Evolutionary conservation across 305 asterid genomes (phyloP), one percentile per base, ranked within the genome.

Genomic region (Solanum hybrid): DNA sequence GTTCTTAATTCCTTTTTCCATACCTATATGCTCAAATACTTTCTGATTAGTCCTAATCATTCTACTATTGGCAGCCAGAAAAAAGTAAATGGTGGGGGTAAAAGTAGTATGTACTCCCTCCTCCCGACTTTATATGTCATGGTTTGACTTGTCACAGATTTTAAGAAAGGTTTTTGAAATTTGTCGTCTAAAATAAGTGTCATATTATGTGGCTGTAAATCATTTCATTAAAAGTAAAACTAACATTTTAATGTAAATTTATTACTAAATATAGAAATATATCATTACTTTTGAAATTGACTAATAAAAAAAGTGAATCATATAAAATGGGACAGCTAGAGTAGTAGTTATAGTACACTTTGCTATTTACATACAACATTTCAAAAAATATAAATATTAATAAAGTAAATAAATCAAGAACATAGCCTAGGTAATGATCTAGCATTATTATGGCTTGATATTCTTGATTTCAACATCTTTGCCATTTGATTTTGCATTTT

Each of bases 401-500:
- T 78, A 80, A 76, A 69, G 72, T 6, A 81, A 22, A 60, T 26
- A 89, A 82, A 42, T 91, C 95, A 95, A 85, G 99, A 95, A 93
- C 98, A 95, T 13, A 95, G 92, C 88, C 93, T 93, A 24, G 99
- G 98, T 24, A 95, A 91, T 90, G 98, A 92, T 91, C 92, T 95
- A 29, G 96, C 90, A 87, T 85, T 93, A 40, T 82, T 91, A 2
- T 92, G 94, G 89, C 88, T 92, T 73, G 95, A 88, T 75, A 94
- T 88, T 94, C 95, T 95, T 86, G 98, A 94, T 92, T 91, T 96
- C 93, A 92, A 91, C 92, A 94, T 92, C 92, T 95, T 95, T 64
- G 93, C 86, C 97, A 97, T 95, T 71, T 94, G 98, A 82, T 79
- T 88, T 87, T 96, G 97, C 97, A 96, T 95, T 90, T 94, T 93